Conservation (phyloP, 2,329 filamentous ascomycete species). For the Verticillium zaregamsianum region DNA sequence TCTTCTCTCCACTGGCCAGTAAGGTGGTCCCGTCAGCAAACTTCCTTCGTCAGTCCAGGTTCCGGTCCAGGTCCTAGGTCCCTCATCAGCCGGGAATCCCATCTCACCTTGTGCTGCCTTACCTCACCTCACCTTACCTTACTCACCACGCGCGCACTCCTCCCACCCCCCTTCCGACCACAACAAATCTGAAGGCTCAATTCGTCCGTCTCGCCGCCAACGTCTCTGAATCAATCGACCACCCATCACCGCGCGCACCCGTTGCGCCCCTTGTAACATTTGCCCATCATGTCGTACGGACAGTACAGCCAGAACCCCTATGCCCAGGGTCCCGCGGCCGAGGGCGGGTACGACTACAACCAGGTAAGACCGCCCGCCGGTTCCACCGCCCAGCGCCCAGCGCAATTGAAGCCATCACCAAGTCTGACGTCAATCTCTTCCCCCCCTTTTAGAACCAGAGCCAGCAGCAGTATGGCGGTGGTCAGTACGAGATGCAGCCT, state of each 20-base stretch:
- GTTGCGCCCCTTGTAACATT: neutral
- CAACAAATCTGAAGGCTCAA: neutral
- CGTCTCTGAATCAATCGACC: neutral
- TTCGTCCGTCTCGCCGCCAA: neutral
- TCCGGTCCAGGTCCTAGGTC: neutral
- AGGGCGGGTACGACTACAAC: slow-evolving; percentile 40
- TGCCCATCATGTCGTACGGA: slow-evolving; percentile 52
- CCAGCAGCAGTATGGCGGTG: slow-evolving; percentile 22
- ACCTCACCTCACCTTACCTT: neutral
- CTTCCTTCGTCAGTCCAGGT: neutral
- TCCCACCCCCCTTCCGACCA: neutral
- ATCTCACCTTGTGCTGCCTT: neutral
- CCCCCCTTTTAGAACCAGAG: neutral
- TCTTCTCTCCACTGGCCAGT: neutral
- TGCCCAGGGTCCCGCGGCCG: slow-evolving; percentile 44
- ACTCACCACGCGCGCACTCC: neutral
- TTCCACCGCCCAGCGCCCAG: neutral
- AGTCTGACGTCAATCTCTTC: neutral
- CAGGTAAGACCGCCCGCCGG: slow-evolving; percentile 33
- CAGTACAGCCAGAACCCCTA: slow-evolving; percentile 66
- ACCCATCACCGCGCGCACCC: neutral
- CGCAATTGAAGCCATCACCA: neutral
- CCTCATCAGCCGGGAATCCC: slow-evolving; percentile 1
- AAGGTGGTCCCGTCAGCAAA: neutral
- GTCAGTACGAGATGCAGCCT: slow-evolving; percentile 52